Base-by-base conservation (phyloP, 768 basidiomycete genomes). In the Sporobolomyces pararoseus region DNA sequence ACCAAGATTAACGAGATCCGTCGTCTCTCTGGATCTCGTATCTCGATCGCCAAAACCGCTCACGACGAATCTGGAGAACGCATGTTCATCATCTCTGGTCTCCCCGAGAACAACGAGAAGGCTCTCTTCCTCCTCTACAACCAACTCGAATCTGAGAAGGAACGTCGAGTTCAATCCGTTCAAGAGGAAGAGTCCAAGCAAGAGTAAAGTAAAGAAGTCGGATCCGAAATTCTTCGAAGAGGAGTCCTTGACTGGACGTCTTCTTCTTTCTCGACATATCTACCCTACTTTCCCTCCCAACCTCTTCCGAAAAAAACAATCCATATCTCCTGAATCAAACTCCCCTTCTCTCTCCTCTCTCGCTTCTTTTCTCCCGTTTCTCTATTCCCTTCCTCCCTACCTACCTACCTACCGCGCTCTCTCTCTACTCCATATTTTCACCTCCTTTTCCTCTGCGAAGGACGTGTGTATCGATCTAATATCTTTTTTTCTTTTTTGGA, bases 1-100 rank as follows among this genome's bases (percentile, higher is more conserved):
- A 89, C 91, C 75, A 98, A 98, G 85, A 99, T 99, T 77, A 98
- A 95, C 61, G 96, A 99, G 81, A 99, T 99, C 79, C 90, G 96
- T 76, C 90, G 95, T 66, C 86, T 98, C 52, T 96, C 92, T 71
- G 96, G 96, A 47, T 95, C 91, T 76, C 92, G 93, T 82, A 99
- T 99, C 79, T 91, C 89, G 65, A 99, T 99, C 78, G 96, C 96
- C 75, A 99, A 99, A 82, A 89, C 90, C 57, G 92, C 96, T n/a
- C 96, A 98, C 78, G 96, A 98, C 77, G 96, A 98, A 78, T 93
- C 94, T 49, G 96, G 95, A 77, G 96, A 99, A 83, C 85, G 96
- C 75, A 97, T 99, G 95, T 99, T 99, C 83, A 60, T 96, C 71
- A 98, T 99, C 79, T 85, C 96, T 54, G 96, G 96, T 64, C 92